Conservation (phyloP, 257 asterid genomes). For the Jacaranda copaia region DNA sequence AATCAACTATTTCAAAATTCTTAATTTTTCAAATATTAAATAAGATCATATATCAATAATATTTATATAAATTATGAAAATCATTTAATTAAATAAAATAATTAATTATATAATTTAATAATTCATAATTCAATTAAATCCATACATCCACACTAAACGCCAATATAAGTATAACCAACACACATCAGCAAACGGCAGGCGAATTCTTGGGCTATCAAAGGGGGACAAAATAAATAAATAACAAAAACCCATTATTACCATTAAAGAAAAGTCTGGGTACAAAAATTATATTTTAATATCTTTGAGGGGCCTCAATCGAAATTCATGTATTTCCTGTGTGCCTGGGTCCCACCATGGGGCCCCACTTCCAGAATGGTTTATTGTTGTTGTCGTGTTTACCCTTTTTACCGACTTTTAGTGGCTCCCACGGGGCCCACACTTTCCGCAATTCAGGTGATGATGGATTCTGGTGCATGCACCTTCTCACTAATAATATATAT, state of each 20-base stretch:
- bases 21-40: no score
- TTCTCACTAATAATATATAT: neutral
- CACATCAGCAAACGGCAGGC: neutral
- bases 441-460: slow-evolving; percentile 12
- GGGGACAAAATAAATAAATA: no score
- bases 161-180: neutral
- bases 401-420: slow-evolving; percentile 13
- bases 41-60: no score
- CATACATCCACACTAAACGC: neutral
- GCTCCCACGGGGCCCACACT: slow-evolving; percentile 23
- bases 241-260: neutral
- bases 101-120: no score
- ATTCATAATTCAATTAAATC: no score
- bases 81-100: no score
- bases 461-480: slow-evolving; percentile 29
- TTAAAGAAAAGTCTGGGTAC: neutral
- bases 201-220: neutral
- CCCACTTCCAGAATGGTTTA: neutral
- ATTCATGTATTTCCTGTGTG: slow-evolving; percentile 9
- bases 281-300: neutral
- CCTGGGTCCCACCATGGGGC: slow-evolving; percentile 23
- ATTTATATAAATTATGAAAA: no score
- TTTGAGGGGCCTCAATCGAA: neutral
- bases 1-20: no score
- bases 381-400: slow-evolving; percentile 18